Evolutionary conservation across 805 yeast genomes (phyloP), one percentile per base, ranked within the genome.

Genomic region (Suhomyces sp.): DNA sequence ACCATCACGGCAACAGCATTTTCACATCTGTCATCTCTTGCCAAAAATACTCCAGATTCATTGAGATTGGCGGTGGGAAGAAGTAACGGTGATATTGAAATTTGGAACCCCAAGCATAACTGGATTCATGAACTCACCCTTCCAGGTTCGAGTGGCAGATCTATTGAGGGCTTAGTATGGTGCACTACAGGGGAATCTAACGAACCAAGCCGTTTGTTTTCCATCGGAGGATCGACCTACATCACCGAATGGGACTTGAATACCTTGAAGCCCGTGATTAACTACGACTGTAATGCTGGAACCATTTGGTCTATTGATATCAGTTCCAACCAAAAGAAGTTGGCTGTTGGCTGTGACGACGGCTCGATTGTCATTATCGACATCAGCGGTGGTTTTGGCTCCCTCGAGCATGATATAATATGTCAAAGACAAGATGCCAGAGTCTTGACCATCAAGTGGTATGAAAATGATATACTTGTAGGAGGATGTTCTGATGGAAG

Each of bases 401-500:
- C 80, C 19, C 73, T 93, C 59, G 97, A 89, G 64, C 90, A 86
- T 65, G 86, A 80, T 52, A 70, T 78, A 24, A 82, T 90, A 48
- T 76, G 94, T 54, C 94, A 88, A 68, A 81, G 96, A 71, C 96
- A 89, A 64, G 90, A 86, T 50, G 80, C 90, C 45, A 79, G 97
- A 65, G 86, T 94, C 1, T 75, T 94, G 61, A 80, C 89, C 50
- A 66, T 94, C 41, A 80, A 87, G 50, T 94, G 97, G 96, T 79
- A 79, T 53, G 80, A 78, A 17, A 78, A 85, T 57, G 80, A 80
- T 6, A 72, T 77, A 54, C 72, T 94, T 33, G 81, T 90, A 39
- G 97, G 97, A 47, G 99, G 99, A 10, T 94, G 98, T 68, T 89
- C 97, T 1, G 98, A 94, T 68, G 99, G 97, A 20, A 81, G 89